Evolutionary conservation across 108 stramenopile genomes (phyloP), one percentile per base, ranked within the genome.

Genomic region (Mediolabrus comicus): DNA sequence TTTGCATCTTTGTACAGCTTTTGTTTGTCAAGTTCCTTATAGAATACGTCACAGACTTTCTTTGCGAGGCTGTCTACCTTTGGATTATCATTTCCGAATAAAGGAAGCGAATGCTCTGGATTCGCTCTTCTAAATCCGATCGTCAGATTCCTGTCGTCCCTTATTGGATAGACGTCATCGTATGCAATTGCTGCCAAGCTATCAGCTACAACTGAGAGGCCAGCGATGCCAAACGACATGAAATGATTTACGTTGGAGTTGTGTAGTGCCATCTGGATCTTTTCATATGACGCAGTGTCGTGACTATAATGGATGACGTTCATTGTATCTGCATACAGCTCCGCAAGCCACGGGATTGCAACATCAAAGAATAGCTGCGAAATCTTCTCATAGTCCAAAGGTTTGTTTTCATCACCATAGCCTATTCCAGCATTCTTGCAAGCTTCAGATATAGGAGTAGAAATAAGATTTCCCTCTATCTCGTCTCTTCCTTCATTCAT

Each of bases 291-390:
- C 3, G 80, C 72, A 59, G 41, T 58, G 61, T 88, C 87, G 34
- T 88, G 85, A 10, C 72, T 59, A 36, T 82, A 88, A 72, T 88
- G 87, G 24, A 88, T 88, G 26, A 64, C 67, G 59, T 88, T 88
- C 87, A 88, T 88, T 8, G 87, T 88, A 19, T 88, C 85, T 0
- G 87, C 87, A 62, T 88, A 88, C n/a, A 88, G 74, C 69, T 80
- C 67, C 11, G 87, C 87, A 81, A 88, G 82, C 85, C 85, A 88
- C 12, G 84, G 84, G 34, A 88, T 82, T 12, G 87, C 87, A 49
- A 84, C 67, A 39, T 88, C 73, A 29, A 82, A 86, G 58, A 72
- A 87, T 5, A 87, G 62, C 7, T 72, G 53, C 27, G 81, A 65
- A 38, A 87, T 49, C 7, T 61, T 73, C 1, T 78, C 75, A 32